Evolutionary conservation across 2,329 filamentous ascomycete species (phyloP).

Genomic region (Stagonosporopsis chrysanthemi): DNA sequence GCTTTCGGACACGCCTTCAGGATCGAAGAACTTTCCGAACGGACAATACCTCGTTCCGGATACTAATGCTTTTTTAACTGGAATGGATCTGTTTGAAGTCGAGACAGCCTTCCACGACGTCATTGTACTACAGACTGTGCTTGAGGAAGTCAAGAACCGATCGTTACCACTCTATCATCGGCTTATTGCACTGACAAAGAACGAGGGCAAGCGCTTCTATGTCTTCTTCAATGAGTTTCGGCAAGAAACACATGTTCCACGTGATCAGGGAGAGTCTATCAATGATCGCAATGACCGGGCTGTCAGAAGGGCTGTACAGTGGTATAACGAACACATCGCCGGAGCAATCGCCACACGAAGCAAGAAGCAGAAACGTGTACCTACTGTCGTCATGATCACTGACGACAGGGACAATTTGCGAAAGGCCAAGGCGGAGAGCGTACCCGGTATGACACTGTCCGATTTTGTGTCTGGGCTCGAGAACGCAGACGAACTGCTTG

Average conservation of each 20-base stretch:
- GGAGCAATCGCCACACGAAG: conserved; percentile 63
- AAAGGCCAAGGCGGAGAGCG: conserved; percentile 78
- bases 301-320: conserved; percentile 82
- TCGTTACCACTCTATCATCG: conserved; percentile 96
- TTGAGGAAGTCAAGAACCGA: conserved; percentile 93
- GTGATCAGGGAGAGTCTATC: conserved; percentile 81
- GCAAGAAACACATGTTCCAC: conserved; percentile 83
- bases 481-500: conserved; percentile 83
- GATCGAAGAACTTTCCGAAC: conserved; percentile 79
- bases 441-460: conserved; percentile 70
- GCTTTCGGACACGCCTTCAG: conserved; percentile 86
- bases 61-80: conserved; percentile 93
- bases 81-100: conserved; percentile 97
- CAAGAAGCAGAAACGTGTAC: conserved; percentile 64
- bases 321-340: conserved; percentile 86
- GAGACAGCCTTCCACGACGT: conserved; percentile 93
- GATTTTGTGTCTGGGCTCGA: conserved; percentile 87
- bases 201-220: conserved; percentile 96
- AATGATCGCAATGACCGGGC: conserved; percentile 97
- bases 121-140: conserved; percentile 92
- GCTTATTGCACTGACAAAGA: conserved; percentile 87
- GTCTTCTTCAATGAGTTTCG: conserved; percentile 99
- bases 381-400: conserved; percentile 89
- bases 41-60: conserved; percentile 96
- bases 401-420: conserved; percentile 88